These are phyloP conservation scores for Hemisphaericaspora subhashii DNA, from an alignment of 1,139 yeast genomes.

Conservation along the genomic window DNA sequence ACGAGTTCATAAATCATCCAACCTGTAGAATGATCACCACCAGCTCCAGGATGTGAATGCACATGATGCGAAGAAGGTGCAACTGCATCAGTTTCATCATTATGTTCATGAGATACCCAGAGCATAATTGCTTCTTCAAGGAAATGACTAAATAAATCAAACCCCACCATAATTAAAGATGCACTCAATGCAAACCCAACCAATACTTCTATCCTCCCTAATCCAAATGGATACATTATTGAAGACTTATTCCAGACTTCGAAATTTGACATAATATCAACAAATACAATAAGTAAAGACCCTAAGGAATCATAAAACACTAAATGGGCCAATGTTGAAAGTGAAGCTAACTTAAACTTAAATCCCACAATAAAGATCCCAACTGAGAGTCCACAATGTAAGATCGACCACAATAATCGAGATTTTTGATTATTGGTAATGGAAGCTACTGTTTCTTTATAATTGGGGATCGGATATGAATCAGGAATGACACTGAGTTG, in stretches of 20 bases:
- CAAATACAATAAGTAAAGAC: constrained; percentile 66
- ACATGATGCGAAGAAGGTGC: constrained; percentile 51
- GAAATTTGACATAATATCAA: constrained; percentile 81
- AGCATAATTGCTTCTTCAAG: constrained; percentile 68
- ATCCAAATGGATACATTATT: constrained; percentile 84
- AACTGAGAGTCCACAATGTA: constrained; percentile 59
- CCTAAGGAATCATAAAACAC: constrained; percentile 86
- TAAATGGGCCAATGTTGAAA: constrained; percentile 83
- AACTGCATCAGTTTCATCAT: constrained; percentile 30
- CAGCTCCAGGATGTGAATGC: constrained; percentile 50
- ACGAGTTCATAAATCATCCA: constrained; percentile 33
- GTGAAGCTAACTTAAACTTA: constrained; percentile 54
- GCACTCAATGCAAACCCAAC: constrained; percentile 87
- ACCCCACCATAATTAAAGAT: constrained; percentile 84
- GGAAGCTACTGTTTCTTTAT: constrained; percentile 58
- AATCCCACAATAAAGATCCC: constrained; percentile 64
- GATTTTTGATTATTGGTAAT: constrained; percentile 53
- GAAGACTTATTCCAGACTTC: constrained; percentile 91
- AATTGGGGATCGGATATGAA: constrained; percentile 76
- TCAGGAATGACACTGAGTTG: constrained; percentile 69
- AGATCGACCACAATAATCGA: constrained; percentile 63
- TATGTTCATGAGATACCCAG: constrained; percentile 42
- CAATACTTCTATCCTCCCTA: constrained; percentile 83
- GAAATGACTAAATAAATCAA: constrained; percentile 82
- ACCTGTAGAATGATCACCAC: constrained; percentile 35